Conservation (phyloP, 2,329 filamentous ascomycete genomes). For the Plectosphaerella cucumerina region DNA sequence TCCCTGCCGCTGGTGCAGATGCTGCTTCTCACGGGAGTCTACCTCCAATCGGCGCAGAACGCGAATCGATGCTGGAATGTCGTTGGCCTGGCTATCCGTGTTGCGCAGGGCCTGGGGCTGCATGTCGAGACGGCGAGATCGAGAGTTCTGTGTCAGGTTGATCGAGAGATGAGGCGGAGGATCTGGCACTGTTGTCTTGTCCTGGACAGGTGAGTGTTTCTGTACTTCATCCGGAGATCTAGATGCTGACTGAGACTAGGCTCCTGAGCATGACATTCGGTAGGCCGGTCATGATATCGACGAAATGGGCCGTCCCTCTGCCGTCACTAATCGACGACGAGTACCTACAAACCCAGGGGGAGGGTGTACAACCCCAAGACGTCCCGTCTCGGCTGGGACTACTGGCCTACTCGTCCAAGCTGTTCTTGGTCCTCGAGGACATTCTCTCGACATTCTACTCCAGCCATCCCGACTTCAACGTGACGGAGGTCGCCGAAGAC, state of each 20-base stretch:
- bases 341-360: slow-evolving; percentile 13
- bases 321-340: slow-evolving; percentile 24
- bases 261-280: slow-evolving; percentile 21
- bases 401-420: slow-evolving; percentile 13
- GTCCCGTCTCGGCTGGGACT: slow-evolving; percentile 17
- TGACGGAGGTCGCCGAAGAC: not conserved
- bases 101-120: slow-evolving; percentile 22
- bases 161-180: slow-evolving; percentile 21
- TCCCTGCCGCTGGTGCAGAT: slow-evolving; percentile 21
- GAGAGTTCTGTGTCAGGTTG: slow-evolving; percentile 13
- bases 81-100: slow-evolving; percentile 21
- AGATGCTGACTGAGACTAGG: slow-evolving; percentile 7
- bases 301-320: slow-evolving; percentile 8
- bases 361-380: slow-evolving; percentile 16
- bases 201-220: slow-evolving; percentile 18
- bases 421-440: slow-evolving; percentile 10
- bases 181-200: slow-evolving; percentile 24
- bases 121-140: slow-evolving; percentile 9
- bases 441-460: slow-evolving; percentile 3
- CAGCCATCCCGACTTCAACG: not conserved
- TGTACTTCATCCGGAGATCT: not conserved
- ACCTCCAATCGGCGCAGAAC: slow-evolving; percentile 21
- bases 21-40: slow-evolving; percentile 20
- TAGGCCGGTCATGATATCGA: slow-evolving; percentile 16
- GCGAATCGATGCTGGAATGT: slow-evolving; percentile 25